Evolutionary conservation across 2,329 filamentous ascomycete species (phyloP).

Genomic region (Penicillium sp.): DNA sequence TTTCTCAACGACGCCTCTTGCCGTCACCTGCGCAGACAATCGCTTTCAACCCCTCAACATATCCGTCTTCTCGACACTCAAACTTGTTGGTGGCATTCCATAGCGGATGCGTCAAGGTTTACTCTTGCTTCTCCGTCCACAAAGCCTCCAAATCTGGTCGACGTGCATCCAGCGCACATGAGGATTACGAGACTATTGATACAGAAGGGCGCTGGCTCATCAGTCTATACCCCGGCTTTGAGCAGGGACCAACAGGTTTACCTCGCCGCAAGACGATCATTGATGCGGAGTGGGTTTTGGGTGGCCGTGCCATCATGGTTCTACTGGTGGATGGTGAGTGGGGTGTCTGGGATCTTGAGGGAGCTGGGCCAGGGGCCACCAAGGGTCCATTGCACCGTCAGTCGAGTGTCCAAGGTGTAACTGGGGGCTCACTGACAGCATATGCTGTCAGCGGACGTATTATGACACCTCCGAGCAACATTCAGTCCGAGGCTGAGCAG

Average conservation of each 20-base stretch:
- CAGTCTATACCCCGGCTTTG: conserved; percentile 44
- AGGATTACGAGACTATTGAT: conserved; percentile 32
- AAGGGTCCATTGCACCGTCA: conserved; percentile 41
- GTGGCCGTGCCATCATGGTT: conserved; percentile 45
- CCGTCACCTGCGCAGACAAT: conserved; percentile 51
- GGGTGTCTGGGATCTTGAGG: conserved; percentile 51
- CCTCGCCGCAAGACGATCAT: conserved; percentile 43
- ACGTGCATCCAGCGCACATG: conserved; percentile 30
- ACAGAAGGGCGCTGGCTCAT: conserved; percentile 45
- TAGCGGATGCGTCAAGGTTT: conserved; percentile 57
- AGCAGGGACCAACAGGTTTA: conserved; percentile 28
- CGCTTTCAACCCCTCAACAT: conserved; percentile 54
- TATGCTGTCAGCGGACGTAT: conserved; percentile 46
- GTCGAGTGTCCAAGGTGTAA: conserved; percentile 38
- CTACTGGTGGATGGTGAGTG: conserved; percentile 48
- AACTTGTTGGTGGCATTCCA: conserved; percentile 56
- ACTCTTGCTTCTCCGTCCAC: conserved; percentile 50
- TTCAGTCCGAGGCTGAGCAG: conserved; percentile 28
- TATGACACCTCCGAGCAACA: conserved; percentile 27
- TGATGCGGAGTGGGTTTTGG: conserved; percentile 47
- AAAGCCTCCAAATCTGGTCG: conserved; percentile 26
- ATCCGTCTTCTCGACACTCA: conserved; percentile 53
- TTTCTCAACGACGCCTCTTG: conserved; percentile 49
- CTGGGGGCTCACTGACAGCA: conserved; percentile 40
- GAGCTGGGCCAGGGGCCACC: conserved; percentile 40